phyloP scores from a whole-genome alignment of 768 basidiomycete species.

The Calocybe indica region DNA sequence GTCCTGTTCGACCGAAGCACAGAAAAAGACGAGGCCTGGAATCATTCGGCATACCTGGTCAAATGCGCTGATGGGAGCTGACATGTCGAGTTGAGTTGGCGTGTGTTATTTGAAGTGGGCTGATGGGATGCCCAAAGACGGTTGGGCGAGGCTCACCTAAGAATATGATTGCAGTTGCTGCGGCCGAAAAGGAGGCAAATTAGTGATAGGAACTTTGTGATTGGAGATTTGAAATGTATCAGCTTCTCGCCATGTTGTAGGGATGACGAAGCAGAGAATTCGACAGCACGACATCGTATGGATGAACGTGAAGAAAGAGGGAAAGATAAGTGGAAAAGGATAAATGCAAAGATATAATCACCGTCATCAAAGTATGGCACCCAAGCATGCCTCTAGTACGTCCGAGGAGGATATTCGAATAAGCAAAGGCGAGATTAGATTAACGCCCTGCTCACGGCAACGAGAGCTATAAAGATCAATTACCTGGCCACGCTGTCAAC shows the following conservation, averaged over 20 bases:
- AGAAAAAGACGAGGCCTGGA: not conserved
- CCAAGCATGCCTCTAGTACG: conserved; percentile 66
- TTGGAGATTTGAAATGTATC: too few relatives aligned
- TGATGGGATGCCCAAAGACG: not conserved
- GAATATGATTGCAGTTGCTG: conserved; percentile 83
- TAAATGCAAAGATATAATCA: conserved; percentile 28
- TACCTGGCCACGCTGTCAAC: conserved; percentile 54
- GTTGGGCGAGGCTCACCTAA: conserved; percentile 28
- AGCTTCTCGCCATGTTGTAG: too few relatives aligned
- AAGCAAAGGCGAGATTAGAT: not conserved
- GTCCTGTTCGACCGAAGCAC: not conserved
- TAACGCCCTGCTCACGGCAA: too few relatives aligned
- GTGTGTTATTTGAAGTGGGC: not conserved
- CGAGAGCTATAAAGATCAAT: conserved; percentile 13
- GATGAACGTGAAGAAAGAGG: not conserved
- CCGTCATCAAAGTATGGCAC: conserved; percentile 84
- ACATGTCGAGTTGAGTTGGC: too few relatives aligned
- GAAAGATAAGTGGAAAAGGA: conserved; percentile 8
- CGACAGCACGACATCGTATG: not conserved
- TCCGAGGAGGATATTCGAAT: conserved; percentile 7
- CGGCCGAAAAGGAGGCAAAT: not conserved
- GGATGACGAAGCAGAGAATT: too few relatives aligned
- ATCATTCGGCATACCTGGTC: conserved; percentile 54
- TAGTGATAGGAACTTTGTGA: too few relatives aligned
- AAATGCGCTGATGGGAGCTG: conserved; percentile 80